Base-by-base conservation (phyloP, 2,329 filamentous ascomycete genomes). In the Talaromyces sp. region DNA sequence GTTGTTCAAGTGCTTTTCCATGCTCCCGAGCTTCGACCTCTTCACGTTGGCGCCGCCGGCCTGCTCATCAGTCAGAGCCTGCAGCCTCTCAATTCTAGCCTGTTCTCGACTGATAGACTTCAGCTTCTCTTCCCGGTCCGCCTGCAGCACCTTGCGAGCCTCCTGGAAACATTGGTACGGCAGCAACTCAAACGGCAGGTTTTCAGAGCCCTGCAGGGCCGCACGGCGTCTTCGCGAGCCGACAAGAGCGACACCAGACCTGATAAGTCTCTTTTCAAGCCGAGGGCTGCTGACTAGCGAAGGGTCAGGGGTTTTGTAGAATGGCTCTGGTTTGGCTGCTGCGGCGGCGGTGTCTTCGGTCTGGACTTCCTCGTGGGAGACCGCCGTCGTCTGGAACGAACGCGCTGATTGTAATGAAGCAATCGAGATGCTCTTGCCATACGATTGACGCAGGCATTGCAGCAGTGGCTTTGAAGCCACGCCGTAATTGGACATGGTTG, bases 151-250 rank as follows among this genome's bases (percentile, higher is more conserved):
- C 74, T 92, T 91, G 65, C 93, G 87, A 47, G 95, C 95, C 79
- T 97, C 93, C 78, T 99, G 95, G 81, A 98, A 99, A 78, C 91
- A 95, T 83, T 98, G 94, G 79, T 96, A 99, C 18, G 95, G 95
- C 67, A 99, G 81, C 73, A 94, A 90, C 80, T 96, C 92, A 73
- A 99, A 97, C 30, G 93, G 92, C 56, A 96, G 80, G 69, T 89
- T 84, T 65, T 83, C 65, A 80, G 84, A 69, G 80, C 85, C 70
- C 83, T 79, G 86, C 64, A 93, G 76, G 31, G 90, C 90, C 31
- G 87, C 85, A 73, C 94, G 89, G 65, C 93, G 89, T 81, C 93
- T 87, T 68, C 93, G 87, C 53, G 92, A 96, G 57, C 93, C 93
- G 69, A 96, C 81, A 58, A 91, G 92, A 64, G 85, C 82, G 52